phyloP scores from a whole-genome alignment of 2,329 filamentous ascomycete genomes.

The Scedosporium dehoogii region DNA sequence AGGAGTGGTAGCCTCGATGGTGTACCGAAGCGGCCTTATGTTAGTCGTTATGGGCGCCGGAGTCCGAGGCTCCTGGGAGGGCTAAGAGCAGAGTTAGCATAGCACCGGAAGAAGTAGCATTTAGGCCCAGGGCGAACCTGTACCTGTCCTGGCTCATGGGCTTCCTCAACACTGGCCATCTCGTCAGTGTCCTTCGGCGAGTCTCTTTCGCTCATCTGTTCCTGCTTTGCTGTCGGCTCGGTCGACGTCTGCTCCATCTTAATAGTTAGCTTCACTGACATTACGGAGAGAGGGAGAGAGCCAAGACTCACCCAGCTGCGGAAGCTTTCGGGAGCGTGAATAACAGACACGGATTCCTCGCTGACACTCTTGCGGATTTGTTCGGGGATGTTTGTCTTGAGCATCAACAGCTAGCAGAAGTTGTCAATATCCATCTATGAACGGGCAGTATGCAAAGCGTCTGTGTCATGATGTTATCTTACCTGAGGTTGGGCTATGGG shows the following conservation, averaged over 20 bases:
- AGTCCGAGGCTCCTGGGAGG: conserved; percentile 27
- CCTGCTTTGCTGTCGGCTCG: conserved; percentile 25
- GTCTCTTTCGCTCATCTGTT: conserved; percentile 21
- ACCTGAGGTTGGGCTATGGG: background rate
- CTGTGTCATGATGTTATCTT: background rate
- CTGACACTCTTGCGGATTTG: conserved; percentile 48
- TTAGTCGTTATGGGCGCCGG: conserved; percentile 69
- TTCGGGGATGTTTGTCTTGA: conserved; percentile 48
- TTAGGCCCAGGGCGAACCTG: background rate
- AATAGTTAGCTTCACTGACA: conserved; percentile 7
- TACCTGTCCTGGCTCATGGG: background rate
- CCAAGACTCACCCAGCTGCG: conserved; percentile 57
- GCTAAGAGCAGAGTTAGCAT: background rate
- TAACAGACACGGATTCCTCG: conserved; percentile 80
- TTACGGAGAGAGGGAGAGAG: background rate
- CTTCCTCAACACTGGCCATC: background rate
- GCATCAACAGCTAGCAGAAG: conserved; percentile 22
- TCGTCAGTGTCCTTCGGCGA: background rate
- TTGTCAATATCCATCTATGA: conserved; percentile 11
- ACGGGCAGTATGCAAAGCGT: conserved; percentile 4
- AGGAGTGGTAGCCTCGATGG: conserved; percentile 63
- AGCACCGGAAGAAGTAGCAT: background rate
- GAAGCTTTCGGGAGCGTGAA: conserved; percentile 81
- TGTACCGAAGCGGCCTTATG: conserved; percentile 56
- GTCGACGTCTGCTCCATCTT: conserved; percentile 28